Conservation (phyloP, 1,284 basidiomycete genomes). For the Moniliophthora roreri region DNA sequence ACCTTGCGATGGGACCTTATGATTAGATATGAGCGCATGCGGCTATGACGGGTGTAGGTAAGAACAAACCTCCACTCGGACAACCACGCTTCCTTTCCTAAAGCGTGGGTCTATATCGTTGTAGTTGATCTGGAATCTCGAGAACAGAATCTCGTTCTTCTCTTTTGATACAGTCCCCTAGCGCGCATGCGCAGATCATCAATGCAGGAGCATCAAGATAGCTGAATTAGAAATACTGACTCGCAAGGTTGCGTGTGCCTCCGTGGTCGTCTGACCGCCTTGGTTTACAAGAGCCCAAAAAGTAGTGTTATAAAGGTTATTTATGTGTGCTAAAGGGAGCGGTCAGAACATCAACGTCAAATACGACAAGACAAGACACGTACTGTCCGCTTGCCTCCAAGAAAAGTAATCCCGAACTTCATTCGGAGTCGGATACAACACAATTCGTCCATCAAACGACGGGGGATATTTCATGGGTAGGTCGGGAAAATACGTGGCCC, state of each 20-base stretch:
- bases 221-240: conserved; percentile 35
- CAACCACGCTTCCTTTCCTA: conserved; percentile 84
- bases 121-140: conserved; percentile 86
- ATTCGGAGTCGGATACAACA: conserved; percentile 76
- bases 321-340: conserved; percentile 81
- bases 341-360: conserved; percentile 4
- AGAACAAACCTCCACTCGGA: conserved; percentile 54
- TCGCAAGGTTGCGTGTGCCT: conserved; percentile 80
- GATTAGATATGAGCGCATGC: conserved; percentile 3
- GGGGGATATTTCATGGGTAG: conserved; percentile 78
- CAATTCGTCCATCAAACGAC: conserved; percentile 89
- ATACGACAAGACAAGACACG: conserved; percentile 30
- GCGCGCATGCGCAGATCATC: conserved; percentile 1
- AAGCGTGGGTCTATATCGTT: conserved; percentile 75
- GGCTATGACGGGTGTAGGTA: not conserved
- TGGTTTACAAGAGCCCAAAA: conserved; percentile 94
- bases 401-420: conserved; percentile 91
- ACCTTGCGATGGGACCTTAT: conserved; percentile 9
- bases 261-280: conserved; percentile 71
- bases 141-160: conserved; percentile 91
- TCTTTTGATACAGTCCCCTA: conserved; percentile 87
- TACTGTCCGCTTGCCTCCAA: conserved; percentile 96
- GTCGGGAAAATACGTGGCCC: conserved; percentile 79
- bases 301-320: conserved; percentile 95
- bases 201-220: not conserved